Base-by-base conservation (phyloP, 1,284 basidiomycete species). In the Paramarasmius palmivorus region DNA sequence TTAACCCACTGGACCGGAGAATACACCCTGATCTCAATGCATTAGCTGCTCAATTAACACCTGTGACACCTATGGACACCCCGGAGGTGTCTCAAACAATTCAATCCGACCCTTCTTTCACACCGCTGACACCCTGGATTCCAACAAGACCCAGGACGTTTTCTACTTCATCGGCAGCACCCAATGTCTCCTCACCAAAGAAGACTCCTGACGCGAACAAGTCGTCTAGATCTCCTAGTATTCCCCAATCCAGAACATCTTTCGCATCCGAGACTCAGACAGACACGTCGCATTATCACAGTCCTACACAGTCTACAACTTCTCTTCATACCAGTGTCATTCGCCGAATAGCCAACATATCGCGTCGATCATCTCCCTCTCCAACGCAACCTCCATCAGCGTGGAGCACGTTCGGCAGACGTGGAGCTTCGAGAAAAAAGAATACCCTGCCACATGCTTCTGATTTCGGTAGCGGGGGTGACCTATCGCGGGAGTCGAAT, bases 1-100 rank as follows among this genome's bases (percentile, higher is more conserved):
- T n/a, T n/a, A n/a, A n/a, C n/a, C 29, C 29, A 32, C 12, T 32
- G 7, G 12, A 32, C 29, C 44, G 19, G 26, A 46, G 15, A 46
- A 46, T 46, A 29, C 44, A 46, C 19, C 44, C 44, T 6, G 25
- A 46, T 46, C 44, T 46, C 23, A 46, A 46, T 32, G 25, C 44
- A 14, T 46, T 46, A 26, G 44, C 23, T 26, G 44, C 44, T 8
- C 22, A 46, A 17, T 46, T 46, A 32, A 10, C 44, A 29, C 25
- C 25, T 17, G 25, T 26, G 22, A 6, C 29, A 12, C 29, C 29
- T 32, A 12, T 32, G 29, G 12, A 32, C 12, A 46, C 44, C 40
- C 44, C 25, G 29, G 44, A 46, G 14, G 25, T n/a, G 14, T 29
- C 25, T n/a, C 10, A 17, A 14, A 15, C 44, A 19, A 22, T 8